phyloP scores from a whole-genome alignment of 225 moss, liverwort and hornwort genomes.

The Antitrichia curtipendula region DNA sequence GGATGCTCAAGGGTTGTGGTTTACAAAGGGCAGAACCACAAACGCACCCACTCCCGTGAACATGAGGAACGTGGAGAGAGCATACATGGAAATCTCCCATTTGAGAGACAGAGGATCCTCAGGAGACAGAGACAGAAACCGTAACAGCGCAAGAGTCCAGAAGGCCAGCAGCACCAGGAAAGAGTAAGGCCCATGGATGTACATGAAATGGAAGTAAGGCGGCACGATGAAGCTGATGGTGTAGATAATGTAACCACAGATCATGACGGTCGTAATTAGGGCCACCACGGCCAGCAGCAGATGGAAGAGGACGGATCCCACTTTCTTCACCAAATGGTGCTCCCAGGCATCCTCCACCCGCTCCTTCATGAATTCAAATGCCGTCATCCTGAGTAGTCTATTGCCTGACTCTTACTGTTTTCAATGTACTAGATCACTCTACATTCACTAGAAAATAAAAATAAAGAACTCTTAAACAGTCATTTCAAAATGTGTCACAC shows the following conservation, averaged over 20 bases:
- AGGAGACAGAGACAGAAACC: constrained; percentile 16
- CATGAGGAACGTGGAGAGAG: constrained; percentile 37
- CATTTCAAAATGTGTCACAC: not conserved
- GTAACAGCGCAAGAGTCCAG: constrained; percentile 25
- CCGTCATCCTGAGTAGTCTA: not conserved
- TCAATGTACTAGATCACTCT: not conserved
- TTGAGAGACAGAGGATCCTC: constrained; percentile 29
- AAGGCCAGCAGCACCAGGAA: constrained; percentile 27
- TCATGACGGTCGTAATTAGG: constrained; percentile 34
- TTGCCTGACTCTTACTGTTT: not conserved
- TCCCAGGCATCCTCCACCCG: constrained; percentile 24
- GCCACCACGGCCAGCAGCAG: constrained; percentile 26
- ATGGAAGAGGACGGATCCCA: constrained; percentile 11
- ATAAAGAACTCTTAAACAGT: not conserved
- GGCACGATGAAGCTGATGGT: constrained; percentile 52
- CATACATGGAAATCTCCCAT: constrained; percentile 42
- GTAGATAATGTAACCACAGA: constrained; percentile 47
- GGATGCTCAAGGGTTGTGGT: not conserved
- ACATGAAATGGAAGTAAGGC: constrained; percentile 55
- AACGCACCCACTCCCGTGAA: constrained; percentile 52
- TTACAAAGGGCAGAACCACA: constrained; percentile 31
- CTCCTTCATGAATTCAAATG: constrained; percentile 28
- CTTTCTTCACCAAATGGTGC: constrained; percentile 25
- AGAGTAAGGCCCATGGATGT: constrained; percentile 40
- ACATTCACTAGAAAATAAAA: not conserved